Base-by-base conservation (phyloP, 345 rosid genomes). In the Eucalyptus marginata region DNA sequence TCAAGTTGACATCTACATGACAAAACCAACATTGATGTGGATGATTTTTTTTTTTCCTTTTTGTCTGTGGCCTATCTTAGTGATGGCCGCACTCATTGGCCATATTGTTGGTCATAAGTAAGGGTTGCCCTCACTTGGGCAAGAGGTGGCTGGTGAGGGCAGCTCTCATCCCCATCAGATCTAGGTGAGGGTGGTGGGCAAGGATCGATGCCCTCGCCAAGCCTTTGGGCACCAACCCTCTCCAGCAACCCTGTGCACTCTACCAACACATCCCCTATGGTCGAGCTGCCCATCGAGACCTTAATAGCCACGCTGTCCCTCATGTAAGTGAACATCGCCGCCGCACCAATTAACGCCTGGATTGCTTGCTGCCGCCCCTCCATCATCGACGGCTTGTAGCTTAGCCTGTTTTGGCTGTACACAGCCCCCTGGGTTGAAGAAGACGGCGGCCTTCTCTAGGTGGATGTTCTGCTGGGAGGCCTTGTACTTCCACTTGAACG, bases 1-100 rank as follows among this genome's bases (percentile, higher is more conserved):
- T 58, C 29, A 58, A 24, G 1, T 59, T 59, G 16, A 0, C 31
- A 27, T 59, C 0, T 59, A 59, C 2, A 0, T 59, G 13, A 0
- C 16, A 56, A 24, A 22, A 4, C 1, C 31, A 25, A 59, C 3
- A 7, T 0, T 14, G 0, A 64, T 5, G 16, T 64, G 36, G 2
- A 29, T 8, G 3, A 2, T n/a, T 64, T 64, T n/a, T 64, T 15
- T 15, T 1, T 2, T 24, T 11, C 8, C 0, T 62, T 64, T 64
- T 64, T 3, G 3, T 22, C 2, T n/a, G 5, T 64, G 20, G 3
- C 36, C 2, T 5, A 20, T 64, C 36, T 64, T 64, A 33, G 76
- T 33, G 20, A 64, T 62, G 31, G 68, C 16, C 8, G 6, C 31
- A 29, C 33, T 59, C 31, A 13, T 29, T 6, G 31, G 8, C 68